Conservation (phyloP, 129 eudicot genomes). For the Flaveria brownii region DNA sequence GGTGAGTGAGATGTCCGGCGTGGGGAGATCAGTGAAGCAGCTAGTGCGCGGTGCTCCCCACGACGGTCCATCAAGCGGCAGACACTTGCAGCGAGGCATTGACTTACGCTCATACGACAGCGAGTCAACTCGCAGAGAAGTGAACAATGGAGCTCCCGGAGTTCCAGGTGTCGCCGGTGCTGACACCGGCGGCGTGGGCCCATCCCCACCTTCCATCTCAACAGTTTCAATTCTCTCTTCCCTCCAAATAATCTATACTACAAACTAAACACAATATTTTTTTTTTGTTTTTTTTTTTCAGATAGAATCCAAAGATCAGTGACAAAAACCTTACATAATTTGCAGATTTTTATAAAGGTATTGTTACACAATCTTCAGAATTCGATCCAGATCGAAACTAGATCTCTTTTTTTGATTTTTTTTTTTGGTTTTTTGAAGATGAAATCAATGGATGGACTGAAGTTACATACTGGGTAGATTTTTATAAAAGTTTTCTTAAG, state of each 20-base stretch:
- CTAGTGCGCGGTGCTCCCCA: constrained; percentile 32
- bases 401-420: constrained; percentile 1
- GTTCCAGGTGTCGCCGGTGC: constrained; percentile 73
- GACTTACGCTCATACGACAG: constrained; percentile 63
- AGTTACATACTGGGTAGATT: constrained; percentile 43
- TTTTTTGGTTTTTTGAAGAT: neutral
- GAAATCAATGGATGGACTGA: constrained; percentile 2
- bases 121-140: constrained; percentile 54
- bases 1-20: constrained; percentile 42
- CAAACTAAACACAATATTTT: neutral
- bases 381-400: constrained; percentile 30
- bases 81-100: constrained; percentile 58
- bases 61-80: constrained; percentile 43
- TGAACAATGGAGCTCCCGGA: constrained; percentile 54
- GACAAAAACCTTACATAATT: constrained; percentile 37
- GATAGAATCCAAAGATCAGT: constrained; percentile 15
- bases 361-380: constrained; percentile 37
- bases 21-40: constrained; percentile 40
- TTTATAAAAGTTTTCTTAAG: constrained; percentile 40
- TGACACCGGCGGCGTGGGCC: constrained; percentile 44
- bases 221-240: neutral
- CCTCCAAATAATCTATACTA: neutral
- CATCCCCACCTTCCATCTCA: constrained; percentile 51
- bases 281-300: constrained; percentile 13
- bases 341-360: constrained; percentile 39